Evolutionary conservation across 192 early-diverging fungal genomes (phyloP), one percentile per base, ranked within the genome.

Genomic region (Coemansia sp.): DNA sequence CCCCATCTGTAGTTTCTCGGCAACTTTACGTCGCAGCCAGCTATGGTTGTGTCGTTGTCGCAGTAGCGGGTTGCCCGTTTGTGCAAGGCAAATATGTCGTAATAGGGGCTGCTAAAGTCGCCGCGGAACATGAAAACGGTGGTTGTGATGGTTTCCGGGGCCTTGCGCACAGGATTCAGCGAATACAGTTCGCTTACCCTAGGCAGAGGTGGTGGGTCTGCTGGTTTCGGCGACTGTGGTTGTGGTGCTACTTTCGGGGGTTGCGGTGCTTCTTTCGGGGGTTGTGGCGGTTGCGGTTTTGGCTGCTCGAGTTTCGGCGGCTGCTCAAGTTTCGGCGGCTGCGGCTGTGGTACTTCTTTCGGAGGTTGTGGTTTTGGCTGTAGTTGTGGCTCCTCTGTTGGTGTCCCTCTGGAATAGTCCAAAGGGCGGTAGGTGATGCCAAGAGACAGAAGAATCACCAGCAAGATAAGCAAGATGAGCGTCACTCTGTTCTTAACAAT

Each of bases 91-190:
- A 60, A 60, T 9, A 60, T 4, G 20, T 60, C 59, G 41, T 42
- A 45, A 10, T 14, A 35, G 8, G 36, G 36, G 41, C 59, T 41
- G 23, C 59, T 60, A 17, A 42, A 42, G 40, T 60, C 59, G 9
- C 40, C 59, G 15, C 59, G 36, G 25, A 60, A 60, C 59, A 41
- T 60, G 20, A 60, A 60, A 3, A 60, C 23, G 7, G 59, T 60
- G 22, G 59, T 43, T 5, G 38, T 60, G 6, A 60, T 60, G 6
- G 42, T 34, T 1, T 56, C 7, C 11, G 54, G 54, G 14, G 34
- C 54, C 33, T 32, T 8, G n/a, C 34, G 34, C 9, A 35, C 32
- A n/a, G 54, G 34, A 7, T 5, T 6, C 17, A 56, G 34, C 10
- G 54, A 35, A 6, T 32, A 56, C 33, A 56, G 33, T 15, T 56